These are phyloP conservation scores for Novymonas esmeraldas DNA, from an alignment of 208 protist genomes.

Conservation along the genomic window DNA sequence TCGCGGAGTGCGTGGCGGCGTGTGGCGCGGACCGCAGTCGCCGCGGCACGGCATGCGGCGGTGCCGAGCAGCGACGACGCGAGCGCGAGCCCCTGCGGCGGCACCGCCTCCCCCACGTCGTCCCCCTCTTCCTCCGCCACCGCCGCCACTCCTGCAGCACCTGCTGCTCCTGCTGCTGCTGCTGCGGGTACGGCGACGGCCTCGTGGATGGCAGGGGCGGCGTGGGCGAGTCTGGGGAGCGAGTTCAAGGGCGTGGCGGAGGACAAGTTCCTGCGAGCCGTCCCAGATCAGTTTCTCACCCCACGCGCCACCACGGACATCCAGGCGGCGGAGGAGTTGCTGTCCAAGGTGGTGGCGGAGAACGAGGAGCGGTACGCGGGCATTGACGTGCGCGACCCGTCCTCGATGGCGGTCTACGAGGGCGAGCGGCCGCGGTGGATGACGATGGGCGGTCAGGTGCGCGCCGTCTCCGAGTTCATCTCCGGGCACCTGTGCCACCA, in stretches of 20 bases:
- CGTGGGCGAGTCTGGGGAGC: constrained; percentile 80
- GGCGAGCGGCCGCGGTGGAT: constrained; percentile 80
- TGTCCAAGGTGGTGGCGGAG: constrained; percentile 64
- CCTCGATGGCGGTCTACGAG: constrained; percentile 85
- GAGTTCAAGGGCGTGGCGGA: constrained; percentile 76
- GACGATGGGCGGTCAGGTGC: constrained; percentile 82
- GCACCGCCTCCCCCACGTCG: neutral
- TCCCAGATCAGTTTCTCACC: constrained; percentile 73
- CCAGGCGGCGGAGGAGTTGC: constrained; percentile 62
- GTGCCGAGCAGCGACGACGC: neutral
- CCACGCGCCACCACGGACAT: constrained; percentile 82
- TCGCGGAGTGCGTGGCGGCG: constrained; percentile 15
- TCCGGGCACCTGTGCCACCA: constrained; percentile 90
- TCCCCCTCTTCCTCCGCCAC: constrained; percentile 2
- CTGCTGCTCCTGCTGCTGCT: neutral
- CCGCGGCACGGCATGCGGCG: constrained; percentile 1
- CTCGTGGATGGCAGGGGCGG: constrained; percentile 82
- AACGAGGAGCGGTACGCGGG: constrained; percentile 76
- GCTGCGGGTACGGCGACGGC: constrained; percentile 19
- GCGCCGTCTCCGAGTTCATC: constrained; percentile 88
- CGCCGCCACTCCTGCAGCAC: neutral
- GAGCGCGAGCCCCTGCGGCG: no score
- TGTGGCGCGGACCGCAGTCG: constrained; percentile 6
- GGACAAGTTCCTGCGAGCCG: constrained; percentile 75
- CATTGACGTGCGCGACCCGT: constrained; percentile 83